These are phyloP conservation scores for Botryosphaeria agaves DNA, from an alignment of 2,329 filamentous ascomycete genomes.

Conservation along the genomic window DNA sequence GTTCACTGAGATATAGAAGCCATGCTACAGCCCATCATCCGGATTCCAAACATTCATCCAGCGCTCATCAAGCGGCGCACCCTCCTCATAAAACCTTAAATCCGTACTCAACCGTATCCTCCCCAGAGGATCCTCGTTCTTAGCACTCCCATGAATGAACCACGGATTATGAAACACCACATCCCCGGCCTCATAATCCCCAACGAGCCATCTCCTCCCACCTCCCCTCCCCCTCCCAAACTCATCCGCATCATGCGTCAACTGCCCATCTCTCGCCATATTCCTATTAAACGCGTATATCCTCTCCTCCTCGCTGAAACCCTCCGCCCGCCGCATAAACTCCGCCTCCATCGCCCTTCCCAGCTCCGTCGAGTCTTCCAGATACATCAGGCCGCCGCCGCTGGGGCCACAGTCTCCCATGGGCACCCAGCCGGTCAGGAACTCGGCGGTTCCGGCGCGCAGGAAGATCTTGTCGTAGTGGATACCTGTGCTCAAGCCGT, in stretches of 20 bases:
- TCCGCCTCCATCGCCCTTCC: conserved; percentile 21
- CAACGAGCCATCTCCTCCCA: conserved; percentile 27
- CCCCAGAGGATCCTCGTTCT: conserved; percentile 21
- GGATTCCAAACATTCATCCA: conserved; percentile 21
- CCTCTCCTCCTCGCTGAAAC: conserved; percentile 17
- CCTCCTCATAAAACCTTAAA: conserved; percentile 23
- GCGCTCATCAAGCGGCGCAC: conserved; percentile 14
- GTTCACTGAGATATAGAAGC: too few relatives aligned
- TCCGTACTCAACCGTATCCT: conserved; percentile 24
- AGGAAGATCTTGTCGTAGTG: conserved; percentile 27
- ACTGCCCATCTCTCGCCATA: conserved; percentile 12
- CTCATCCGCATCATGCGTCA: conserved; percentile 8
- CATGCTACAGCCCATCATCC: conserved; percentile 17
- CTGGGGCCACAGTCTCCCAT: conserved; percentile 19
- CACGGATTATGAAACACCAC: conserved; percentile 29
- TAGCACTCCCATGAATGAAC: conserved; percentile 22
- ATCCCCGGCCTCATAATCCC: conserved; percentile 36
- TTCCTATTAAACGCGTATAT: conserved; percentile 26
- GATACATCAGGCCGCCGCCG: conserved; percentile 25
- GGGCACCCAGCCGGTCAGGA: conserved; percentile 17
- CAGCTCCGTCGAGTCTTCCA: conserved; percentile 18
- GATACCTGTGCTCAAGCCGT: conserved; percentile 19
- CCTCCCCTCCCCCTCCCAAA: conserved; percentile 3
- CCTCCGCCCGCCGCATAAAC: conserved; percentile 13
- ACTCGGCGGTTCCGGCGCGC: conserved; percentile 17